Evolutionary conservation across 371 early-diverging fungal species (phyloP).

Genomic region (Chytridium lagenaria): DNA sequence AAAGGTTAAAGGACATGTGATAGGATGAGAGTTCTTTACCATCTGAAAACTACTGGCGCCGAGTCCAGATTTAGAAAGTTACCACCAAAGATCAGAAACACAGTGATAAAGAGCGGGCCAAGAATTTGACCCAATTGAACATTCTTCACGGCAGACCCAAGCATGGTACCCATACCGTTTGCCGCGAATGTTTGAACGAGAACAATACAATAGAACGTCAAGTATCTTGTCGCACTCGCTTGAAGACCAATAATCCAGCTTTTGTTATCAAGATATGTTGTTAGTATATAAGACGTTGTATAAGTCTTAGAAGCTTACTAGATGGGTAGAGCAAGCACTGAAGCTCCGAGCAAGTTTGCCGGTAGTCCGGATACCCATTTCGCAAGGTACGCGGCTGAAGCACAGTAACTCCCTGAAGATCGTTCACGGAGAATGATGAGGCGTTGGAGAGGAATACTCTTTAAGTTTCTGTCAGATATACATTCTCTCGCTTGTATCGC

Average conservation of each 20-base stretch:
- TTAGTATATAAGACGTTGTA: neutral
- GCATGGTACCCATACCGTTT: conserved; percentile 49
- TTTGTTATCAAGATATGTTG: neutral
- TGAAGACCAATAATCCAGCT: conserved; percentile 41
- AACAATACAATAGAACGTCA: conserved; percentile 49
- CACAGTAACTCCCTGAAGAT: conserved; percentile 55
- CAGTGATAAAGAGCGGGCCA: conserved; percentile 52
- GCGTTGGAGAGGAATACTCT: conserved; percentile 50
- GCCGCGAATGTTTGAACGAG: conserved; percentile 41
- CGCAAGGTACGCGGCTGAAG: conserved; percentile 55
- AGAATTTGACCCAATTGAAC: conserved; percentile 54
- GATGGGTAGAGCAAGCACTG: conserved; percentile 42
- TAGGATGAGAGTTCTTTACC: too few relatives aligned
- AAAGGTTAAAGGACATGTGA: too few relatives aligned
- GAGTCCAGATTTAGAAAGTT: conserved; percentile 50
- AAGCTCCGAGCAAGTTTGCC: conserved; percentile 34
- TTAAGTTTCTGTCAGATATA: neutral
- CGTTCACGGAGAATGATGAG: conserved; percentile 61
- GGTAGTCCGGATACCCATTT: conserved; percentile 53
- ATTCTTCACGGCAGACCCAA: conserved; percentile 53
- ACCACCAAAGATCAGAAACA: conserved; percentile 61
- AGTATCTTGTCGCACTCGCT: conserved; percentile 33
- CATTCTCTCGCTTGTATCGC: too few relatives aligned
- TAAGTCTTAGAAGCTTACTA: conserved; percentile 22
- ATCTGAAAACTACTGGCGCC: conserved; percentile 50